Evolutionary conservation across 2,329 filamentous ascomycete species (phyloP).

Genomic region (Fusarium chuoi): DNA sequence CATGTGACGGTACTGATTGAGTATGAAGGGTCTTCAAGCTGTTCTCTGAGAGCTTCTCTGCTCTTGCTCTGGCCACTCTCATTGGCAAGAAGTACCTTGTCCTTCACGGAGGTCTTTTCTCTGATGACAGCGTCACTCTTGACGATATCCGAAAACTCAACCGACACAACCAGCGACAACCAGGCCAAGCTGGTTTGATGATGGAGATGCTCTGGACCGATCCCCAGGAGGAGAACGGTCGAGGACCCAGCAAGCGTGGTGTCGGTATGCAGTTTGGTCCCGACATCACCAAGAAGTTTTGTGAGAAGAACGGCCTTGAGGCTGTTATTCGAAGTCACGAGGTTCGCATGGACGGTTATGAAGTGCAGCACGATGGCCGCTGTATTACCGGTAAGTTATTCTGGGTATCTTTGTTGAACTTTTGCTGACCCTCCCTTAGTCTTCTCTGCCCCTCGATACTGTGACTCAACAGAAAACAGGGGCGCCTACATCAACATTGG

Average conservation of each 20-base stretch:
- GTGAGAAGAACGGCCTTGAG: conserved; percentile 92
- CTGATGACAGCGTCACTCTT: conserved; percentile 89
- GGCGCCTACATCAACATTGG: conserved; percentile 98
- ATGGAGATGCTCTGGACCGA: conserved; percentile 99
- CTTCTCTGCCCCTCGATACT: conserved; percentile 97
- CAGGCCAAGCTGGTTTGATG: conserved; percentile 94
- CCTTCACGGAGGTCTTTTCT: conserved; percentile 94
- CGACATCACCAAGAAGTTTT: conserved; percentile 95
- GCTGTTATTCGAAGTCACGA: conserved; percentile 98
- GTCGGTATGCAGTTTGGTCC: conserved; percentile 97
- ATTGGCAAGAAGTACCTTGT: conserved; percentile 92
- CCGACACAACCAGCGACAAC: conserved; percentile 89
- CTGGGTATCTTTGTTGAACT: neutral
- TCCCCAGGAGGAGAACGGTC: conserved; percentile 84
- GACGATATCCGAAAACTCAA: conserved; percentile 95
- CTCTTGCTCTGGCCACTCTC: conserved; percentile 88
- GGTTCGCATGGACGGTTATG: conserved; percentile 99
- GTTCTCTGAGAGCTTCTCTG: conserved; percentile 98
- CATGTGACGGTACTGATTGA: conserved; percentile 6
- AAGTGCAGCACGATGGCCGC: conserved; percentile 93
- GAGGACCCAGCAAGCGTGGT: conserved; percentile 94
- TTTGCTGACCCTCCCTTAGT: conserved; percentile 61
- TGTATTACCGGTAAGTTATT: conserved; percentile 83
- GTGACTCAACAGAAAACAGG: conserved; percentile 97
- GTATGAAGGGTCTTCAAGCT: conserved; percentile 83